phyloP scores from a whole-genome alignment of 2,329 filamentous ascomycete genomes.

The Myrmaecium sp. region DNA sequence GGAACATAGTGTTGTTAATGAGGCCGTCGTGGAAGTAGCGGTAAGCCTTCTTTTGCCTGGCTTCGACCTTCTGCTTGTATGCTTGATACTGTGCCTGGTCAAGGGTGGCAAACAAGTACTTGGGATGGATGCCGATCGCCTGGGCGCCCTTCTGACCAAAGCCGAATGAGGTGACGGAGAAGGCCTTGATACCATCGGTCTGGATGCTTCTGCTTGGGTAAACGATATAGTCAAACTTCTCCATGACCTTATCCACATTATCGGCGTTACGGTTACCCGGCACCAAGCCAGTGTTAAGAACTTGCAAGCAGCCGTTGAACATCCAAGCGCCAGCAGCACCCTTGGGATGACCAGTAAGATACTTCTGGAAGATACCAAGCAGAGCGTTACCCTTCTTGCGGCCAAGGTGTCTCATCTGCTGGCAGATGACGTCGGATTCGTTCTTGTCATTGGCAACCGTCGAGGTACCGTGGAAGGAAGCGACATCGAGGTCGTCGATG shows the following conservation, averaged over 20 bases:
- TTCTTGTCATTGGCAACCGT: constrained; percentile 99
- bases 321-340: constrained; percentile 99
- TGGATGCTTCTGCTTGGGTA: constrained; percentile 92
- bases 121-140: constrained; percentile 90
- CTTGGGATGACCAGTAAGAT: constrained; percentile 96
- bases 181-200: constrained; percentile 95
- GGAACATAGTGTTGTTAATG: constrained; percentile 95
- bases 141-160: constrained; percentile 99
- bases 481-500: constrained; percentile 85
- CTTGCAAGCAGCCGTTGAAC: constrained; percentile 96
- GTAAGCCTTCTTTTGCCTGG: constrained; percentile 96
- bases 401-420: constrained; percentile 88
- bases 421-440: constrained; percentile 91
- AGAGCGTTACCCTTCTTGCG: constrained; percentile 93
- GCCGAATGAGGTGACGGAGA: constrained; percentile 96
- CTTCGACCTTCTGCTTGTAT: constrained; percentile 78
- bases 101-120: constrained; percentile 88
- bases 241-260: constrained; percentile 91
- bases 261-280: constrained; percentile 96
- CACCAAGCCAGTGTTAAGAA: constrained; percentile 83
- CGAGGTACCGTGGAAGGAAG: constrained; percentile 97
- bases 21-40: constrained; percentile 96
- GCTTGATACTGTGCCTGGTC: constrained; percentile 66
- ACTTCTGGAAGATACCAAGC: constrained; percentile 97
- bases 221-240: constrained; percentile 94